A percentile compares a stretch with the other conserved stretches of the same genome.
Evolutionary conservation across 768 basidiomycete species (phyloP).

Genomic region (Clitopilus passeckerianus): DNA sequence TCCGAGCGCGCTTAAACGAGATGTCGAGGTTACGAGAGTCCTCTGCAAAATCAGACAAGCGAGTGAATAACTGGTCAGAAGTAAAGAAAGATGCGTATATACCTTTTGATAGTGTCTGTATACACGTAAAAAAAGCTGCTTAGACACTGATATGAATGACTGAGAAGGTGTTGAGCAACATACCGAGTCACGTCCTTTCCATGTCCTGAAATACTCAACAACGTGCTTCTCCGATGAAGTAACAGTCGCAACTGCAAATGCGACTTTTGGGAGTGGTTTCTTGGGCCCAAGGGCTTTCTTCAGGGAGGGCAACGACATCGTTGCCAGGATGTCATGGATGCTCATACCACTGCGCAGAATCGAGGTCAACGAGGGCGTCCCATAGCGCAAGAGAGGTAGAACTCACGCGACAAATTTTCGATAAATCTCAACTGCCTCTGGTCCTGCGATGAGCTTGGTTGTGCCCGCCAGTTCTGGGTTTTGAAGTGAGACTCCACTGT

Average conservation of each 20-base stretch:
- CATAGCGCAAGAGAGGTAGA: background rate
- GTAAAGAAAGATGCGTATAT: background rate
- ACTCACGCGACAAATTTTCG: slow-evolving; percentile 36
- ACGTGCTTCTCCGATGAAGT: background rate
- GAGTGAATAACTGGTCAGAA: background rate
- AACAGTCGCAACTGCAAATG: background rate
- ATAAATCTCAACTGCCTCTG: slow-evolving; percentile 36
- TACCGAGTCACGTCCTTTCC: slow-evolving; percentile 1
- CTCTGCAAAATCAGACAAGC: slow-evolving; percentile 3
- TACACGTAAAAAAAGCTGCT: background rate
- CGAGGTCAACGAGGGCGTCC: slow-evolving; percentile 2
- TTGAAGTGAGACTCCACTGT: slow-evolving; percentile 5
- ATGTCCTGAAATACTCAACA: slow-evolving; percentile 1
- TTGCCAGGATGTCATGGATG: background rate
- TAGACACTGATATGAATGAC: slow-evolving; percentile 5
- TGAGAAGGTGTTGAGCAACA: slow-evolving; percentile 5
- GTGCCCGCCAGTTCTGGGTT: slow-evolving; percentile 24
- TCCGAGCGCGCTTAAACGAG: slow-evolving; percentile 36
- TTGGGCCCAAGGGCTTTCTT: background rate
- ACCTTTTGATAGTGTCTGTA: slow-evolving; percentile 2
- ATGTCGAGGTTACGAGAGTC: slow-evolving; percentile 32
- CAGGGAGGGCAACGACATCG: background rate
- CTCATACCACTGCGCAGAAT: slow-evolving; percentile 3
- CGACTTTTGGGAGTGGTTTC: background rate
- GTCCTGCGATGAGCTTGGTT: slow-evolving; percentile 36